A percentile compares a stretch with the other conserved stretches of the same genome.
phyloP scores from a whole-genome alignment of 176 grass and related monocot species.

The Puccinellia tenuiflora region DNA sequence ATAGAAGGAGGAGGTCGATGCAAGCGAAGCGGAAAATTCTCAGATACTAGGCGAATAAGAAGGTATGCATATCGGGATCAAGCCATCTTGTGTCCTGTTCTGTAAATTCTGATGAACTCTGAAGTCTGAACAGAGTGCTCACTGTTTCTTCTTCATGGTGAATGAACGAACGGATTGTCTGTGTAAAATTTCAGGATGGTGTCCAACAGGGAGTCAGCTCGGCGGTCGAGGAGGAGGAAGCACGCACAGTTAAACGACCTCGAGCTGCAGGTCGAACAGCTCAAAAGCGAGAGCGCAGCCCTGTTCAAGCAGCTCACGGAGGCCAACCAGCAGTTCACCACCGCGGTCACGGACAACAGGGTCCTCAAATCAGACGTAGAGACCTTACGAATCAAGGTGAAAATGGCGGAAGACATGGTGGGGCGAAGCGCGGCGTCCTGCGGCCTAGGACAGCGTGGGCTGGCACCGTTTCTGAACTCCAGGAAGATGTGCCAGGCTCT shows the following conservation, averaged over 20 bases:
- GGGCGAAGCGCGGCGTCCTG: conserved; percentile 53
- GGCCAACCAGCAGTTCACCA: conserved; percentile 70
- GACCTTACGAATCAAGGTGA: conserved; percentile 74
- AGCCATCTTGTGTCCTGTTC: background rate
- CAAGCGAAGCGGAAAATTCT: conserved; percentile 28
- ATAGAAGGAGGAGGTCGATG: conserved; percentile 29
- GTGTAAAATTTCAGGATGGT: conserved; percentile 60
- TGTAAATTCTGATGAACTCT: background rate
- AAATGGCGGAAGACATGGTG: conserved; percentile 86
- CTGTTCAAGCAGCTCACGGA: conserved; percentile 62
- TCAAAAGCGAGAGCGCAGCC: conserved; percentile 58
- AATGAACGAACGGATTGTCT: no score
- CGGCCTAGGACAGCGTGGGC: conserved; percentile 46
- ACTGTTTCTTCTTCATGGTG: background rate
- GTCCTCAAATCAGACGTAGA: conserved; percentile 91
- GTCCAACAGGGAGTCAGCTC: conserved; percentile 87
- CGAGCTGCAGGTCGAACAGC: conserved; percentile 68
- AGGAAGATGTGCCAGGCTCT: conserved; percentile 45
- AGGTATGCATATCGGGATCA: conserved; percentile 36
- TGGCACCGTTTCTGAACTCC: conserved; percentile 57
- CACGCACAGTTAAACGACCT: conserved; percentile 64
- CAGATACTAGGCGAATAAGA: conserved; percentile 53
- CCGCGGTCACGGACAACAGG: conserved; percentile 59
- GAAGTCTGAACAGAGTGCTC: background rate
- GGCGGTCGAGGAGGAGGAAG: conserved; percentile 76